phyloP scores from a whole-genome alignment of 2,329 filamentous ascomycete species.

The Polytolypa hystricis region DNA sequence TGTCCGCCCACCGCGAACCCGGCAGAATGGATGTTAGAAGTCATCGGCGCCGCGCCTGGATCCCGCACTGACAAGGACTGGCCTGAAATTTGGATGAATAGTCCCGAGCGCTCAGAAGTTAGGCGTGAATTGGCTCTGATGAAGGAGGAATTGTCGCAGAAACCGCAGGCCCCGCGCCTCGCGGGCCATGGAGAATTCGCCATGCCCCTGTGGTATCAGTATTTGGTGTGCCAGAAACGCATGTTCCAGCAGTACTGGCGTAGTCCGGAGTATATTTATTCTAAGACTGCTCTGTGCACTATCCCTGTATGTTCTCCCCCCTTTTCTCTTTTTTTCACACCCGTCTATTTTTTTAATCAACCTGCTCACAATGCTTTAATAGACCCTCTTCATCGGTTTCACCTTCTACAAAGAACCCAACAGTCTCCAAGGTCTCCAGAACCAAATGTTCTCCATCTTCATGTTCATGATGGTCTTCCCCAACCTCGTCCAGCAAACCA shows the following conservation, averaged over 20 bases:
- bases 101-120: constrained; percentile 42
- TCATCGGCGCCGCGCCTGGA: constrained; percentile 49
- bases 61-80: constrained; percentile 46
- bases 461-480: constrained; percentile 75
- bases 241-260: constrained; percentile 92
- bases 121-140: constrained; percentile 36
- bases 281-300: constrained; percentile 59
- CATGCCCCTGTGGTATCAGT: constrained; percentile 58
- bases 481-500: constrained; percentile 41
- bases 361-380: too few relatives aligned
- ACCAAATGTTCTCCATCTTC: constrained; percentile 86
- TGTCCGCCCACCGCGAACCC: constrained; percentile 57
- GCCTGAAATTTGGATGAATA: constrained; percentile 43
- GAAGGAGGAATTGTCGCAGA: constrained; percentile 34
- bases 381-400: constrained; percentile 68
- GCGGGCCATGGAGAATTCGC: constrained; percentile 56
- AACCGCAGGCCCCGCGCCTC: constrained; percentile 6
- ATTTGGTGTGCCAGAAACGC: constrained; percentile 56
- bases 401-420: constrained; percentile 67
- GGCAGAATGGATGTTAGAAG: constrained; percentile 62
- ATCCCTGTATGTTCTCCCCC: constrained; percentile 31
- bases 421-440: constrained; percentile 70
- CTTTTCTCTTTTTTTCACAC: constrained; percentile 5
- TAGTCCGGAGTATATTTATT: constrained; percentile 78
- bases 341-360: background rate